Conservation (phyloP, 2,329 filamentous ascomycete genomes). For the Ophiostoma quercus region DNA sequence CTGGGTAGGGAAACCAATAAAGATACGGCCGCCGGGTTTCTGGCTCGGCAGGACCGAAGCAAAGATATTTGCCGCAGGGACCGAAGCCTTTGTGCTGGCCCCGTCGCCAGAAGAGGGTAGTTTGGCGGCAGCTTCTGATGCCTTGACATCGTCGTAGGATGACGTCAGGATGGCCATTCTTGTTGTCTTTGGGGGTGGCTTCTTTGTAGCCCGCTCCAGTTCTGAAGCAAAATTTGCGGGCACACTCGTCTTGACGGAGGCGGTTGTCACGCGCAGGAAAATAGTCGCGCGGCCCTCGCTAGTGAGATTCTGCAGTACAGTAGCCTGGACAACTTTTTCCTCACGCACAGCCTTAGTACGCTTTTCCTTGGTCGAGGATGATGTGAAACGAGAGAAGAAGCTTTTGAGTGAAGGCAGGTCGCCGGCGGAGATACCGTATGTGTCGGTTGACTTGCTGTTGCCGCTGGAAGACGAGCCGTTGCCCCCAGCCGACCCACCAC, state of each 20-base stretch:
- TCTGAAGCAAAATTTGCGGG: conserved; percentile 69
- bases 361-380: conserved; percentile 42
- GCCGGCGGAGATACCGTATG: conserved; percentile 45
- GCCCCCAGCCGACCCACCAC: neutral
- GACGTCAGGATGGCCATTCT: conserved; percentile 84
- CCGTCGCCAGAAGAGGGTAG: conserved; percentile 26
- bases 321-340: conserved; percentile 57
- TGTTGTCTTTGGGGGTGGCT: conserved; percentile 84
- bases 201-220: conserved; percentile 92
- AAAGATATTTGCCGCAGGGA: conserved; percentile 66
- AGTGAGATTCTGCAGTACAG: conserved; percentile 65
- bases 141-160: conserved; percentile 75
- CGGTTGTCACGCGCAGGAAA: conserved; percentile 83
- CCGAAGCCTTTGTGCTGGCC: conserved; percentile 43
- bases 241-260: conserved; percentile 72
- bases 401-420: conserved; percentile 62
- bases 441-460: conserved; percentile 40
- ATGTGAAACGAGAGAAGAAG: conserved; percentile 74
- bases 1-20: conserved; percentile 95
- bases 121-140: conserved; percentile 44
- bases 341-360: conserved; percentile 56
- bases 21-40: conserved; percentile 75
- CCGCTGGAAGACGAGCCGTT: conserved; percentile 20
- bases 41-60: conserved; percentile 83
- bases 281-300: conserved; percentile 69